A percentile compares a stretch with the other conserved stretches of the same genome.
Conservation (phyloP, 2,329 filamentous ascomycete genomes). For the Cercospora berteroae region DNA sequence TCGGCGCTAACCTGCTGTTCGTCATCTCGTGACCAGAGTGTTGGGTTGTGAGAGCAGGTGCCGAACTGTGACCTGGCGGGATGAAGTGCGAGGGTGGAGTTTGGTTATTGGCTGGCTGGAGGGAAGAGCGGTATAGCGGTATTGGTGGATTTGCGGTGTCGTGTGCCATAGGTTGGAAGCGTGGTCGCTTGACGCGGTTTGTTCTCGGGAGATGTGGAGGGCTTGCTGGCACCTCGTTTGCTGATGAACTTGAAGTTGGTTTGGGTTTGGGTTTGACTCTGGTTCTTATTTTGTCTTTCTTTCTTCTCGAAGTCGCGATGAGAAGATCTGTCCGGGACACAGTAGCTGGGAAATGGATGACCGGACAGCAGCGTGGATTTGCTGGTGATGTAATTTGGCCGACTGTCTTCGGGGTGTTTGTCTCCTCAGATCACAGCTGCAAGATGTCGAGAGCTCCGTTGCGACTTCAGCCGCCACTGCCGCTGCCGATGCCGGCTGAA, state of each 20-base stretch:
- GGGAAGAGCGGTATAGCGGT: not conserved
- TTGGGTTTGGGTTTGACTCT: not conserved
- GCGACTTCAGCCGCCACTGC: not conserved
- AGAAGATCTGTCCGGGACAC: not conserved
- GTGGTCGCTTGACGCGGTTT: not conserved
- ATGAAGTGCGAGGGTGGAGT: not conserved
- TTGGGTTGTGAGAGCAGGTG: not conserved
- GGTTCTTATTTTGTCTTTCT: not conserved
- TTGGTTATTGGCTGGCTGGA: not conserved
- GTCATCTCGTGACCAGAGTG: not conserved
- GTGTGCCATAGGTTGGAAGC: not conserved
- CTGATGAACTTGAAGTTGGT: not conserved
- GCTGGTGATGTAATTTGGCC: not conserved
- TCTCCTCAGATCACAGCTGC: not conserved
- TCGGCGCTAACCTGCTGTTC: too few species aligned
- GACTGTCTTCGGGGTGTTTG: not conserved
- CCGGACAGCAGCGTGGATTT: not conserved
- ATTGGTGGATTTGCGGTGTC: not conserved
- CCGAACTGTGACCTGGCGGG: not conserved
- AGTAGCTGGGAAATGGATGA: not conserved
- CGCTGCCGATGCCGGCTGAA: not conserved
- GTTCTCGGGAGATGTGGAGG: not conserved
- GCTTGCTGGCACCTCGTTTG: not conserved
- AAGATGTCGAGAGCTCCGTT: not conserved
- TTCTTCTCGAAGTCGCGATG: not conserved